Evolutionary conservation across 148 eudicot genomes (phyloP).

Genomic region (Rhododendron simsii): DNA sequence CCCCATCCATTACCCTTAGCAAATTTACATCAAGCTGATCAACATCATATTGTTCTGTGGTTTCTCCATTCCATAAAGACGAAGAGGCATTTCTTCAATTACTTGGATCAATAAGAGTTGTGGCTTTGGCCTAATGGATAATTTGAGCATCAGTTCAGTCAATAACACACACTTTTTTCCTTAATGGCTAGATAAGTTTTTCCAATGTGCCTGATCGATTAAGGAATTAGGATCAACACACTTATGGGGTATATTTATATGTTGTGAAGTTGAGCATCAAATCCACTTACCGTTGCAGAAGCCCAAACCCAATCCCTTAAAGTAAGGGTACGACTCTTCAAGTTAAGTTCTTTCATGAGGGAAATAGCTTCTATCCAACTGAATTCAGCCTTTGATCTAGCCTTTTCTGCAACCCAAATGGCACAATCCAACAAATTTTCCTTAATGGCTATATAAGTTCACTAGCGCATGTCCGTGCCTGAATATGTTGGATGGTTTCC

Average conservation of each 20-base stretch:
- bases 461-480: too few species aligned
- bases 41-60: too few species aligned
- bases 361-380: conserved; percentile 62
- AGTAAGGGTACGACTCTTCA: conserved; percentile 50
- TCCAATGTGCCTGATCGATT: neutral
- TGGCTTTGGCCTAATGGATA: too few species aligned
- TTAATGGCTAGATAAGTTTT: neutral
- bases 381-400: conserved; percentile 41
- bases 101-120: too few species aligned
- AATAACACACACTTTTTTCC: too few species aligned
- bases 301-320: conserved; percentile 97
- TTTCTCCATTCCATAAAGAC: too few species aligned
- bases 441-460: too few species aligned
- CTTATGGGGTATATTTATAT: neutral
- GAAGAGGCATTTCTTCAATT: too few species aligned
- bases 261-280: neutral
- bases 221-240: neutral
- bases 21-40: too few species aligned
- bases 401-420: conserved; percentile 76
- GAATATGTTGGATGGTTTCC: too few species aligned
- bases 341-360: conserved; percentile 48
- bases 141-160: neutral
- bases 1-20: too few species aligned
- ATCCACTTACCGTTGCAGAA: conserved; percentile 67
- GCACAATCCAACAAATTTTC: conserved; percentile 20